A percentile compares a stretch with the other conserved stretches of the same genome.
phyloP scores from a whole-genome alignment of 2,329 filamentous ascomycete species.

The Sporothrix globosa region DNA sequence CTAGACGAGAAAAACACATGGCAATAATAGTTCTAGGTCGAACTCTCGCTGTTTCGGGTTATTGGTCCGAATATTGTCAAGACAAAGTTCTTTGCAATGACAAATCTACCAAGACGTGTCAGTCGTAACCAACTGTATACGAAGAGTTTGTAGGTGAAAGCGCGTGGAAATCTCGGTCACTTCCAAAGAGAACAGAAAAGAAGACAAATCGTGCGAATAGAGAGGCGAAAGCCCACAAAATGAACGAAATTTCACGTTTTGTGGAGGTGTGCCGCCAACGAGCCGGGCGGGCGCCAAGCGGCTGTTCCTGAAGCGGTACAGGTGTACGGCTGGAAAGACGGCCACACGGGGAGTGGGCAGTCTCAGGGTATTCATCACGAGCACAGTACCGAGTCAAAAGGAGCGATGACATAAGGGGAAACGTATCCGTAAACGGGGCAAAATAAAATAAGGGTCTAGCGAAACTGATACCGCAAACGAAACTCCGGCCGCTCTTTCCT shows the following conservation, averaged over 20 bases:
- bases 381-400: not conserved
- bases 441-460: constrained; percentile 17
- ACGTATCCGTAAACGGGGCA: not conserved
- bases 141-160: not conserved
- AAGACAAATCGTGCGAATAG: not conserved
- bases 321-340: not conserved
- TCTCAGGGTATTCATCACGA: constrained; percentile 16
- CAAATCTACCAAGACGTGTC: not conserved
- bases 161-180: not conserved
- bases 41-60: constrained; percentile 17
- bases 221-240: constrained; percentile 13
- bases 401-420: not conserved
- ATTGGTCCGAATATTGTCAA: not conserved
- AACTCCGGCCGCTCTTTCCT: constrained; percentile 1
- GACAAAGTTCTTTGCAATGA: too few relatives aligned
- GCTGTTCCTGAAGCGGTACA: constrained; percentile 1
- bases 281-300: constrained; percentile 10
- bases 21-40: not conserved
- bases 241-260: constrained; percentile 22
- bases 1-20: not conserved
- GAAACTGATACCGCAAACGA: not conserved
- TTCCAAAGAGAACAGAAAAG: not conserved
- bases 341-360: not conserved
- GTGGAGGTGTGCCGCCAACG: not conserved
- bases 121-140: not conserved